Percentiles rank a stretch among this genome's conserved stretches.
These are phyloP conservation scores for Calonectria multiphialidica DNA, from an alignment of 2,329 filamentous ascomycete species.

Conservation along the genomic window DNA sequence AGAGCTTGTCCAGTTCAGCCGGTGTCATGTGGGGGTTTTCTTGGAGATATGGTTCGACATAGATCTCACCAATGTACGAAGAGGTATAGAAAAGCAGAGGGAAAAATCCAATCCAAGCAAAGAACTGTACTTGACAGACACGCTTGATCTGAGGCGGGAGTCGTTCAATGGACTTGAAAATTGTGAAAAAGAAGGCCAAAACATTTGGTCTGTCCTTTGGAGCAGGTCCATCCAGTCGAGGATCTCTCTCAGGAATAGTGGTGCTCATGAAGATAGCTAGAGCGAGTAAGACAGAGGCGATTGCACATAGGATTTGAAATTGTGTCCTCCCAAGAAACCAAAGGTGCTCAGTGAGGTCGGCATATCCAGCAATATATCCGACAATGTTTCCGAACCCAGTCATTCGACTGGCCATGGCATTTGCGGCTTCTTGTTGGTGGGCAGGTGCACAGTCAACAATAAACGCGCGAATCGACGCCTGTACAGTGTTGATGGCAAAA, in stretches of 20 bases:
- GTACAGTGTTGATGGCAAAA: slow-evolving; percentile 96
- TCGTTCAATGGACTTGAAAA: slow-evolving; percentile 81
- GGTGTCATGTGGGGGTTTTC: slow-evolving; percentile 83
- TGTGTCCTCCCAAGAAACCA: slow-evolving; percentile 89
- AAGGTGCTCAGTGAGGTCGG: slow-evolving; percentile 79
- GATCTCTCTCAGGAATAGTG: slow-evolving; percentile 82
- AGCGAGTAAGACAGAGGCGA: slow-evolving; percentile 81
- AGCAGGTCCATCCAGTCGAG: slow-evolving; percentile 76
- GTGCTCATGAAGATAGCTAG: slow-evolving; percentile 80
- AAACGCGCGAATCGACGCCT: slow-evolving; percentile 91
- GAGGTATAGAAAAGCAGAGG: slow-evolving; percentile 96
- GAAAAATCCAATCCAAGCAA: slow-evolving; percentile 95
- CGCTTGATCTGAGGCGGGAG: slow-evolving; percentile 85
- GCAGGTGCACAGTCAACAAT: slow-evolving; percentile 93
- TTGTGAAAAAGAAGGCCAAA: slow-evolving; percentile 81
- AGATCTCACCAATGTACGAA: slow-evolving; percentile 93
- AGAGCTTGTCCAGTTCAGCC: slow-evolving; percentile 81
- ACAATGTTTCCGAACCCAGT: slow-evolving; percentile 91
- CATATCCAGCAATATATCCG: slow-evolving; percentile 88
- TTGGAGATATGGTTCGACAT: slow-evolving; percentile 84
- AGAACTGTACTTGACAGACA: slow-evolving; percentile 87
- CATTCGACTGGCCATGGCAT: slow-evolving; percentile 92
- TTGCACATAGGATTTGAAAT: slow-evolving; percentile 91
- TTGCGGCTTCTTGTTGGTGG: slow-evolving; percentile 93
- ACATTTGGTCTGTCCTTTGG: slow-evolving; percentile 73